A percentile compares a stretch with the other conserved stretches of the same genome.
phyloP scores from a whole-genome alignment of 179 eudicot genomes.

The Sideroxylon spinosum region DNA sequence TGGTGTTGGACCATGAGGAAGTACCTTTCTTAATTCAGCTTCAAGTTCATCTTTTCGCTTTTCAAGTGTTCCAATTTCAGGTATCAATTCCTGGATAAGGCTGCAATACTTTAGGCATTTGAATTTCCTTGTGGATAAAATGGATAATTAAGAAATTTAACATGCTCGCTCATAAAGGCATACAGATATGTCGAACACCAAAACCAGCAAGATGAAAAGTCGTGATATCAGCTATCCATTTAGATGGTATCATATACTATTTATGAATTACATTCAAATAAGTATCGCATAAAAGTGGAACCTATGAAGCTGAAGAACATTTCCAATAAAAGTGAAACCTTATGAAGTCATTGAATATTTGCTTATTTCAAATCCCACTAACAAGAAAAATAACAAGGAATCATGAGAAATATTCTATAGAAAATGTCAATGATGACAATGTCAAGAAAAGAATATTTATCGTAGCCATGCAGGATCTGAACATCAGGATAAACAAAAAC shows the following conservation, averaged over 20 bases:
- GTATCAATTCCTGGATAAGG: conserved; percentile 47
- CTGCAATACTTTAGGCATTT: conserved; percentile 15
- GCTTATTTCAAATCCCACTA: not conserved
- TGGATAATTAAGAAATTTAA: not conserved
- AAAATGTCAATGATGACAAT: not conserved
- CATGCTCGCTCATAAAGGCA: not conserved
- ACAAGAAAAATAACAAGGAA: conserved; percentile 2
- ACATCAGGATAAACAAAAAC: not conserved
- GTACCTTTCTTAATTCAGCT: conserved; percentile 55
- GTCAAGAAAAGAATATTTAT: not conserved
- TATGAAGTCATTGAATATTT: not conserved
- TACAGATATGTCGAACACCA: not conserved
- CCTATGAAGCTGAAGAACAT: too few species aligned
- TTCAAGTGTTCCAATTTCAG: conserved; percentile 49
- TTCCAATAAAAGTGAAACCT: not conserved
- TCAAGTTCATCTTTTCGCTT: conserved; percentile 54
- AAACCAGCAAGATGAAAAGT: not conserved
- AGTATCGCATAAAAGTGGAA: not conserved
- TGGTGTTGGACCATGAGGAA: not conserved
- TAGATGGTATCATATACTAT: not conserved
- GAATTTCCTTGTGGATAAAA: conserved; percentile 14
- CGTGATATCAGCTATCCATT: not conserved
- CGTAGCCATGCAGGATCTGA: not conserved
- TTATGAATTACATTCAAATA: not conserved
- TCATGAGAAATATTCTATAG: not conserved